Conservation (phyloP, 2,329 filamentous ascomycete genomes). For the Fusarium lyarnte region DNA sequence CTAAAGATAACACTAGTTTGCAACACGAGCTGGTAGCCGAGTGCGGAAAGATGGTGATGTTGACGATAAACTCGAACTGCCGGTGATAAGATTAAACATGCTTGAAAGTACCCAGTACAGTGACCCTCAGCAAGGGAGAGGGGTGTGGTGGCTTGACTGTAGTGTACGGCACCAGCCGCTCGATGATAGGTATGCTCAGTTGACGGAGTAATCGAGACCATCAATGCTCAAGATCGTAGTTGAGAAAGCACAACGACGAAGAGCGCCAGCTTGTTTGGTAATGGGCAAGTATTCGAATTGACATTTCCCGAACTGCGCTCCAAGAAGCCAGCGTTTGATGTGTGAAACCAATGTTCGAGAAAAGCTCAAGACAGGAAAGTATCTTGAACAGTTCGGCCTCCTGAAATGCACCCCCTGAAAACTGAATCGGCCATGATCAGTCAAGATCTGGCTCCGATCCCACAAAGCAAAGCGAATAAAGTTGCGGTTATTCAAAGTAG, state of each 20-base stretch:
- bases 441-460: conserved; percentile 11
- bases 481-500: conserved; percentile 22
- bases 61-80: background rate
- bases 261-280: background rate
- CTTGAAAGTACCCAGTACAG: background rate
- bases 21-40: conserved; percentile 7
- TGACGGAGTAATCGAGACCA: background rate
- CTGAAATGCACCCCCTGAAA: background rate
- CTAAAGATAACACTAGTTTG: background rate
- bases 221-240: background rate
- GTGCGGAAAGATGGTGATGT: background rate
- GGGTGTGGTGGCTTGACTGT: background rate
- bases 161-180: background rate
- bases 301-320: background rate
- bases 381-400: background rate
- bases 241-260: background rate
- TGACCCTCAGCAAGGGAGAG: conserved; percentile 2
- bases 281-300: background rate
- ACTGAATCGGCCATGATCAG: background rate
- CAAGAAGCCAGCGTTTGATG: background rate
- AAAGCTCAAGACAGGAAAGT: background rate
- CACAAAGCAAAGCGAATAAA: conserved; percentile 15
- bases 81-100: conserved; percentile 1
- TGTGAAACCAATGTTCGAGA: background rate
- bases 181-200: background rate